A percentile compares a stretch with the other conserved stretches of the same genome.
Conservation (phyloP, 306 rosid species). For the Casuarina glauca region DNA sequence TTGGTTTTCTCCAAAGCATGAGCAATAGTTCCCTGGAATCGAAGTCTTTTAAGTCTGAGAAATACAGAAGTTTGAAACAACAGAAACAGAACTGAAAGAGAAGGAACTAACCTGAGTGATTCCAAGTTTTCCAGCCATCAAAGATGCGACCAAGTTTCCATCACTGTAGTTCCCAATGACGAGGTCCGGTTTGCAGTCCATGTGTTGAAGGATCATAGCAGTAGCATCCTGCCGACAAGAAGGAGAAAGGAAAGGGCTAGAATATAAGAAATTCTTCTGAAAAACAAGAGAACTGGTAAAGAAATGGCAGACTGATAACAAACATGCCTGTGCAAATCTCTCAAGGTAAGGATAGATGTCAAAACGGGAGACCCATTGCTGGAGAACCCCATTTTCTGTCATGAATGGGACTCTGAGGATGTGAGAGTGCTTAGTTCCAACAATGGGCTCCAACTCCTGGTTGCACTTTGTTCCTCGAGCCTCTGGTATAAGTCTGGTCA, state of each 20-base stretch:
- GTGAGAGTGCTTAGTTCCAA: slow-evolving; percentile 70
- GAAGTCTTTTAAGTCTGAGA: too few species aligned
- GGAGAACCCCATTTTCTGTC: slow-evolving; percentile 63
- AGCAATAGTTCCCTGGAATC: slow-evolving; percentile 74
- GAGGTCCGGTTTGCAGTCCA: slow-evolving; percentile 88
- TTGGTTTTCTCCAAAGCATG: slow-evolving; percentile 95
- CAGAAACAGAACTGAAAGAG: not conserved
- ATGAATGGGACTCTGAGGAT: slow-evolving; percentile 83
- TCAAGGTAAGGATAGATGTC: slow-evolving; percentile 89
- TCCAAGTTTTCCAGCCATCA: slow-evolving; percentile 84
- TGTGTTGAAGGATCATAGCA: slow-evolving; percentile 48
- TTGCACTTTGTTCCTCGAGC: slow-evolving; percentile 86
- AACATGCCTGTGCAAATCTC: slow-evolving; percentile 68
- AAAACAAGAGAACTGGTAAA: not conserved
- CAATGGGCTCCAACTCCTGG: slow-evolving; percentile 70
- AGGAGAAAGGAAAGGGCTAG: slow-evolving; percentile 8
- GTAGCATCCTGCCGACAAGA: slow-evolving; percentile 58
- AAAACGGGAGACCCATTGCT: slow-evolving; percentile 89
- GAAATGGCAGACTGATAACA: not conserved
- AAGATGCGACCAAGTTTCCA: slow-evolving; percentile 88
- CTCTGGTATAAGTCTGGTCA: slow-evolving; percentile 86
- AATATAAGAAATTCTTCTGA: slow-evolving; percentile 7
- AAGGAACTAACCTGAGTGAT: slow-evolving; percentile 57
- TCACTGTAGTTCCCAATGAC: slow-evolving; percentile 88
- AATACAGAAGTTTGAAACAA: not conserved